Conservation (phyloP, 768 basidiomycete species). For the Mycena kentingensis region DNA sequence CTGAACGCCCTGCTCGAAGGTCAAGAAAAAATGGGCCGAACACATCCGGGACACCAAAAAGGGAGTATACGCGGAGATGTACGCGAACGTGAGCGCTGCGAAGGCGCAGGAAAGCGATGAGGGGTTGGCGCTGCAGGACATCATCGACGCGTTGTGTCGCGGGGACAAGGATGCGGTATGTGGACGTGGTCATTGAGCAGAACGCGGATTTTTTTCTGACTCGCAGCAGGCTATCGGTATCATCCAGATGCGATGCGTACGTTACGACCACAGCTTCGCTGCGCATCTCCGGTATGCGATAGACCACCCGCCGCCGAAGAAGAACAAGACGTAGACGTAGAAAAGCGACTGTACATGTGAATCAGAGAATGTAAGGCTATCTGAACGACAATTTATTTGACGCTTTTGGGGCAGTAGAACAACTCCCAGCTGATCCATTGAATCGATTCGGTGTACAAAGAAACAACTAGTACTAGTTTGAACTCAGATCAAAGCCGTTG, state of each 20-base stretch:
- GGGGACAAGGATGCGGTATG: slow-evolving; percentile 29
- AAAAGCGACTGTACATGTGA: too few relatives aligned
- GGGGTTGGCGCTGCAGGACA: slow-evolving; percentile 12
- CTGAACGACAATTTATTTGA: too few relatives aligned
- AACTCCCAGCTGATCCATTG: too few relatives aligned
- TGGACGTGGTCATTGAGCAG: not conserved
- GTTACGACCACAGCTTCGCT: slow-evolving; percentile 36
- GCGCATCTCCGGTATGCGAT: too few relatives aligned
- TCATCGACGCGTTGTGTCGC: slow-evolving; percentile 28
- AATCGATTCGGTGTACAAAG: too few relatives aligned
- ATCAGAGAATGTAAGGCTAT: too few relatives aligned
- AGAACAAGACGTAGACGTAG: too few relatives aligned
- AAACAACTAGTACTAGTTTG: too few relatives aligned
- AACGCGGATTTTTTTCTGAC: not conserved
- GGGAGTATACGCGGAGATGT: slow-evolving; percentile 26
- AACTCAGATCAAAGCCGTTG: too few relatives aligned
- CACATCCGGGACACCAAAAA: slow-evolving; percentile 11
- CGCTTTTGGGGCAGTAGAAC: too few relatives aligned
- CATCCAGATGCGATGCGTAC: slow-evolving; percentile 33
- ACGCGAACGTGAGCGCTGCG: too few relatives aligned
- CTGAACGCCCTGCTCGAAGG: slow-evolving; percentile 9
- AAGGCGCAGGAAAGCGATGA: slow-evolving; percentile 8
- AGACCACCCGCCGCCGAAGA: too few relatives aligned
- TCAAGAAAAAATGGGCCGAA: slow-evolving; percentile 23
- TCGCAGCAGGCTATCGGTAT: slow-evolving; percentile 33